phyloP scores from a whole-genome alignment of 2,329 filamentous ascomycete genomes.

The Hirsutella rhossiliensis region DNA sequence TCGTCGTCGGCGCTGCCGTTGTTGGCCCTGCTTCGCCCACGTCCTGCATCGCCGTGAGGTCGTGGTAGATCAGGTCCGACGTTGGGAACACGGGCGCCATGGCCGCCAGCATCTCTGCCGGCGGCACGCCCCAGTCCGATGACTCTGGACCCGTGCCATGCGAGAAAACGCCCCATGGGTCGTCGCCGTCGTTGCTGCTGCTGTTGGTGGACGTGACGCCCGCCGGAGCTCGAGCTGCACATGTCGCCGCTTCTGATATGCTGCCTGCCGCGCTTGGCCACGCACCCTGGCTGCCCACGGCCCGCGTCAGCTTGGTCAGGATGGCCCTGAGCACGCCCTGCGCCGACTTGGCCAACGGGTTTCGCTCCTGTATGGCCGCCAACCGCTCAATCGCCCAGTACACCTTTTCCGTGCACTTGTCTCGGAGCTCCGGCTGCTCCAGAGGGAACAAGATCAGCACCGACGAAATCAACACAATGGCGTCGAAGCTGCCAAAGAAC shows the following conservation, averaged over 20 bases:
- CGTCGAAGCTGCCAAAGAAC: conserved; percentile 53
- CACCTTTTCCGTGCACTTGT: conserved; percentile 40
- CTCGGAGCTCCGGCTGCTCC: conserved; percentile 36
- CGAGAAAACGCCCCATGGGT: no score
- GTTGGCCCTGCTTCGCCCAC: conserved; percentile 5
- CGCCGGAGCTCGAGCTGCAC: background rate
- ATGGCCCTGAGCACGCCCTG: conserved; percentile 44
- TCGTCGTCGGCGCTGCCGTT: background rate
- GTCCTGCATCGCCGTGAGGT: conserved; percentile 32
- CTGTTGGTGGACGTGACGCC: background rate
- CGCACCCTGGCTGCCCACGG: conserved; percentile 22
- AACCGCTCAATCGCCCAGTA: conserved; percentile 48
- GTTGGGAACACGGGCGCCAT: conserved; percentile 45
- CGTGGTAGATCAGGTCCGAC: conserved; percentile 44
- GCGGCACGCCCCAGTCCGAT: conserved; percentile 27
- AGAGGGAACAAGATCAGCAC: conserved; percentile 49
- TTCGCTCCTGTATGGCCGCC: conserved; percentile 39
- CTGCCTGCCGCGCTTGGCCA: background rate
- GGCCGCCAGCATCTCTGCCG: conserved; percentile 34
- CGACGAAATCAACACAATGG: conserved; percentile 46
- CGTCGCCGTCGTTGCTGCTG: background rate
- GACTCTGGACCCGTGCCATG: background rate
- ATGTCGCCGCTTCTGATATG: background rate
- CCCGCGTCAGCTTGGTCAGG: conserved; percentile 38
- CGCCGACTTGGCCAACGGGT: conserved; percentile 40